Conservation (phyloP, 441 rosid genomes). For the Corymbia calophylla region DNA sequence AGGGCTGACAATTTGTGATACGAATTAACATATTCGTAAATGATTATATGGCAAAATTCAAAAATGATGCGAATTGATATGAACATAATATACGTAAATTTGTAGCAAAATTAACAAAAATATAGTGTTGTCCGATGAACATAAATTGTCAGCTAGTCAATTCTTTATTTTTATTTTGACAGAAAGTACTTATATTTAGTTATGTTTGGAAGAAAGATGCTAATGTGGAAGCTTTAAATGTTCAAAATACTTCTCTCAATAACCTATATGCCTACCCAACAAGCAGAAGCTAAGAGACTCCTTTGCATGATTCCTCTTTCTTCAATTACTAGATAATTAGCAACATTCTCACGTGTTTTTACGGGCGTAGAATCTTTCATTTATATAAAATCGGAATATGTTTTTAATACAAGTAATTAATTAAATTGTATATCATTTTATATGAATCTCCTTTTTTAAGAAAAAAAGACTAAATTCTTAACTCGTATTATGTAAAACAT, state of each 20-base stretch:
- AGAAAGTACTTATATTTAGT: rapidly evolving
- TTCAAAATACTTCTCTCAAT: neutral
- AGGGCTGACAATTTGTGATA: rapidly evolving
- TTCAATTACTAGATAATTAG: neutral
- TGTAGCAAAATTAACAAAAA: neutral
- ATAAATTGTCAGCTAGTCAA: rapidly evolving
- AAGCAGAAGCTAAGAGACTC: rapidly evolving
- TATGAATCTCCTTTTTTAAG: neutral
- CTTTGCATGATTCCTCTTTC: neutral
- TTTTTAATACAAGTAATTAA: neutral
- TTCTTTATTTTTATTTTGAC: too few relatives aligned
- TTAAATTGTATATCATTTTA: neutral
- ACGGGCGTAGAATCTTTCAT: rapidly evolving
- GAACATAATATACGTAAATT: rapidly evolving
- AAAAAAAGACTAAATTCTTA: neutral
- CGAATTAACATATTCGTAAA: rapidly evolving
- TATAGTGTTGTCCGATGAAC: neutral
- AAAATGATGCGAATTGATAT: too few relatives aligned
- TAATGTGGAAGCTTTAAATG: neutral
- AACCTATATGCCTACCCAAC: too few relatives aligned
- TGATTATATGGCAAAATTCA: too few relatives aligned
- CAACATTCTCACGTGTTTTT: rapidly evolving
- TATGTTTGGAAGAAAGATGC: neutral
- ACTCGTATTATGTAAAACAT: neutral
- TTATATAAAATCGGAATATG: rapidly evolving